Evolutionary conservation across 192 early-diverging fungal genomes (phyloP).

Genomic region (Entophlyctis luteolus): DNA sequence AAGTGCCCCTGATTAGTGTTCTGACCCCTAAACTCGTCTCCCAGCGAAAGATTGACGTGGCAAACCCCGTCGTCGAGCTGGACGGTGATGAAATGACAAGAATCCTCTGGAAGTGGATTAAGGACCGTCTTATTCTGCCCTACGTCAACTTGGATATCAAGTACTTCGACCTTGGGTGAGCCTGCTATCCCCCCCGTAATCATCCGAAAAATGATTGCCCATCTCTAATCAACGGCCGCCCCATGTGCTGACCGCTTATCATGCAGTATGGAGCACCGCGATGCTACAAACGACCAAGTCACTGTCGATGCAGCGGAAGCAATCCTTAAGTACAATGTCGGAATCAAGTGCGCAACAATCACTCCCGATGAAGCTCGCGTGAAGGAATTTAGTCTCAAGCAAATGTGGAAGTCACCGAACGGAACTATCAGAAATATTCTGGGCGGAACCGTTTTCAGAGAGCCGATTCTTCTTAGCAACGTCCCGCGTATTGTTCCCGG

Average conservation of each 20-base stretch:
- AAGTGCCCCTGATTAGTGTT: too few species aligned
- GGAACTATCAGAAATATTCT: conserved; percentile 95
- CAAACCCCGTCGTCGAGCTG: conserved; percentile 71
- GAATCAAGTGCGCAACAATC: conserved; percentile 99
- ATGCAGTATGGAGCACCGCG: conserved; percentile 79
- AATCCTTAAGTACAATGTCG: conserved; percentile 92
- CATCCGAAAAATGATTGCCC: too few species aligned
- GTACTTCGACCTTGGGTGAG: conserved; percentile 85
- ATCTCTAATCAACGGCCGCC: too few species aligned
- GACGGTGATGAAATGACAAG: conserved; percentile 99
- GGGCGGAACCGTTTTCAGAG: conserved; percentile 96
- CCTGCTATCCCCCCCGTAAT: background rate
- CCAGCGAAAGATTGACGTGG: conserved; percentile 73
- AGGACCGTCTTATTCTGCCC: conserved; percentile 85
- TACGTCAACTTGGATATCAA: conserved; percentile 80
- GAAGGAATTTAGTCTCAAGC: conserved; percentile 90
- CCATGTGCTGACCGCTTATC: background rate
- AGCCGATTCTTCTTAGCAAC: conserved; percentile 90
- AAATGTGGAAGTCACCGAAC: conserved; percentile 98
- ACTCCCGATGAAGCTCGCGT: conserved; percentile 94
- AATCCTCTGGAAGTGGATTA: conserved; percentile 93
- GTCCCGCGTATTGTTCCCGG: conserved; percentile 89
- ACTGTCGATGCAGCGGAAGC: conserved; percentile 94
- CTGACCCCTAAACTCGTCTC: too few species aligned
- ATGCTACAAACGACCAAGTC: conserved; percentile 88